These are phyloP conservation scores for Psidium friedrichsthalianum DNA, from an alignment of 345 rosid genomes.

Conservation along the genomic window DNA sequence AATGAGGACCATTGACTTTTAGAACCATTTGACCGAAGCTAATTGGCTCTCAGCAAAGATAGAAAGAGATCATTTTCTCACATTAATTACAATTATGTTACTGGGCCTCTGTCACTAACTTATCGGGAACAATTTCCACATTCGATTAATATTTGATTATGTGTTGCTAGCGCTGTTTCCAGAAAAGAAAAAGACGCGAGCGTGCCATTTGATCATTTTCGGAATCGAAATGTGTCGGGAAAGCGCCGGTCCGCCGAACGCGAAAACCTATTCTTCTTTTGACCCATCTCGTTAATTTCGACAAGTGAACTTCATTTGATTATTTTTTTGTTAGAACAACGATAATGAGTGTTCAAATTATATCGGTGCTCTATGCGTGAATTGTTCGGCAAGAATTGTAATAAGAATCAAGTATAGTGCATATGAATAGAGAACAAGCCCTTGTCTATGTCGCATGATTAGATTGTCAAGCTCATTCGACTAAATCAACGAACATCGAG, in stretches of 20 bases:
- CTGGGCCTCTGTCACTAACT: not conserved
- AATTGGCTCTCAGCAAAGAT: not conserved
- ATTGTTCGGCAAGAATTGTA: not conserved
- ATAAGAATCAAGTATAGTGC: not conserved
- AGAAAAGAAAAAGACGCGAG: rapidly evolving
- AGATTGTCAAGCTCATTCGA: not conserved
- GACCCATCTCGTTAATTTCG: not conserved
- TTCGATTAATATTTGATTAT: not conserved
- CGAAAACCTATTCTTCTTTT: not conserved
- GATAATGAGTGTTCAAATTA: not conserved
- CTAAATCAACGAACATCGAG: not conserved
- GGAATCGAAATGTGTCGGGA: rapidly evolving
- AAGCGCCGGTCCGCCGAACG: rapidly evolving
- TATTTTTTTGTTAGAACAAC: not conserved
- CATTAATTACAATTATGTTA: not conserved
- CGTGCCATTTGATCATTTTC: not conserved
- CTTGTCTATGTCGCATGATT: not conserved
- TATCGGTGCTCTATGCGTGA: not conserved
- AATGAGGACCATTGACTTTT: not conserved
- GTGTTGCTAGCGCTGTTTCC: no score
- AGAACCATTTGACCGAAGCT: not conserved
- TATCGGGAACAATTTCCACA: not conserved
- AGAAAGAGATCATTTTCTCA: not conserved
- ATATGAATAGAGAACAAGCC: not conserved
- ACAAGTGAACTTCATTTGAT: not conserved